Conservation (phyloP, 495 filamentous ascomycete species). For the Penicillium paradoxum region DNA sequence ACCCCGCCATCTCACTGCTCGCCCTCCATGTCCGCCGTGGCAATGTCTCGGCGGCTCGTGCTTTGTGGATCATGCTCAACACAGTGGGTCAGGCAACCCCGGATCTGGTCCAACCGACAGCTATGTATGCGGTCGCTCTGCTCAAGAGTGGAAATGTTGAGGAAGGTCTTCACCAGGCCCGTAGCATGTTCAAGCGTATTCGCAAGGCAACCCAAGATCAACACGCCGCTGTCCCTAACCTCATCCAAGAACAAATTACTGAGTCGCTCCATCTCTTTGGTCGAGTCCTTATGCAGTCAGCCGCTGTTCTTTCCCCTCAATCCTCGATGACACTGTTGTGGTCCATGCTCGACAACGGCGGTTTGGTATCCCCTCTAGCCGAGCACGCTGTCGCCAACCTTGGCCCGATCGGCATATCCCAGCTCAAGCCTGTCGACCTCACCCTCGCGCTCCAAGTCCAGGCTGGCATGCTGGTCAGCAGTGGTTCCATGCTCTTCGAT, state of each 20-base stretch:
- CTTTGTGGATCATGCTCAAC: constrained; percentile 70
- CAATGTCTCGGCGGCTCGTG: constrained; percentile 66
- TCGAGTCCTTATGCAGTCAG: constrained; percentile 46
- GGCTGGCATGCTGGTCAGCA: constrained; percentile 53
- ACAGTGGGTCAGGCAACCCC: constrained; percentile 53
- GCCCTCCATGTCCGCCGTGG: constrained; percentile 78
- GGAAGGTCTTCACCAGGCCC: constrained; percentile 68
- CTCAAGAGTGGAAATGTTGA: constrained; percentile 74
- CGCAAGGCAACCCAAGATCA: constrained; percentile 46
- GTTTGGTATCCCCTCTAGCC: constrained; percentile 56
- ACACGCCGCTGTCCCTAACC: constrained; percentile 22
- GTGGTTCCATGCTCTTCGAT: constrained; percentile 41
- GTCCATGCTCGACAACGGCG: constrained; percentile 72
- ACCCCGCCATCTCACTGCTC: constrained; percentile 74
- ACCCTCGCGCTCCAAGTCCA: constrained; percentile 60
- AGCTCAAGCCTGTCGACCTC: constrained; percentile 53
- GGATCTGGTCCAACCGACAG: constrained; percentile 75
- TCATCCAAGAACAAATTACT: constrained; percentile 70
- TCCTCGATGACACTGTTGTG: constrained; percentile 57
- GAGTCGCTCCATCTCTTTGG: constrained; percentile 78
- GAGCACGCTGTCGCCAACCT: constrained; percentile 58
- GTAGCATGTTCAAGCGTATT: constrained; percentile 78
- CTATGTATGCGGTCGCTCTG: constrained; percentile 80
- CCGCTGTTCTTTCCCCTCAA: constrained; percentile 44
- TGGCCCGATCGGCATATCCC: constrained; percentile 53